Conservation (phyloP, 139 green algal genomes). For the Mychonastes homosphaera region DNA sequence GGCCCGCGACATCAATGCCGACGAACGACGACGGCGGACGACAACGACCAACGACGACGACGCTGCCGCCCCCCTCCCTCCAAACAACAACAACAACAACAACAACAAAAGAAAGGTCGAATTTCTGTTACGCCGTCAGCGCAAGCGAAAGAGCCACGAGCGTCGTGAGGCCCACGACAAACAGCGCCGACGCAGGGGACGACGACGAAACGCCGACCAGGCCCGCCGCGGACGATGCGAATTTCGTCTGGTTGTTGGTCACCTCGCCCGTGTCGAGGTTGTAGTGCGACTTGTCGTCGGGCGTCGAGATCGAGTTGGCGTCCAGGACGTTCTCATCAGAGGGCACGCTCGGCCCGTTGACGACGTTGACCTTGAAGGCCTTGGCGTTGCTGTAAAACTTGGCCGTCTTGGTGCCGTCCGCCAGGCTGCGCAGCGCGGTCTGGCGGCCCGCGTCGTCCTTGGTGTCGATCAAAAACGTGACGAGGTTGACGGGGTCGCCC, state of each 20-base stretch:
- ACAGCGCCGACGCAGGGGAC: too few relatives aligned
- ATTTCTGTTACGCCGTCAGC: too few relatives aligned
- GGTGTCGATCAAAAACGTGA: background rate
- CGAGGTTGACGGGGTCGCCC: background rate
- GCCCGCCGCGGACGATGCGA: background rate
- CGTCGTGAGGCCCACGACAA: too few relatives aligned
- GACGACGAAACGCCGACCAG: too few relatives aligned
- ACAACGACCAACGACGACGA: too few relatives aligned
- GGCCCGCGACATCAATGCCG: too few relatives aligned
- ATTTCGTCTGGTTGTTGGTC: constrained; percentile 5
- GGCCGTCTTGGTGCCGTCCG: constrained; percentile 9
- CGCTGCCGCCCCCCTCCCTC: too few relatives aligned
- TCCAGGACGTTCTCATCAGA: background rate
- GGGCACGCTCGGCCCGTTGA: constrained; percentile 8
- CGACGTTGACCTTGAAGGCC: constrained; percentile 11
- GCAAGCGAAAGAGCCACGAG: too few relatives aligned
- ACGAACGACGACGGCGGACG: too few relatives aligned
- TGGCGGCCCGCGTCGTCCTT: background rate
- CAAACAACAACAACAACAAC: too few relatives aligned
- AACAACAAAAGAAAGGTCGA: too few relatives aligned
- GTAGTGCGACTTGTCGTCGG: constrained; percentile 4
- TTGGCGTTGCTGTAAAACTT: constrained; percentile 9
- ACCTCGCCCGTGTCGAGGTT: constrained; percentile 3
- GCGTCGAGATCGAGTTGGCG: constrained; percentile 6
- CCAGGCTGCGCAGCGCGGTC: background rate